Percentiles rank a stretch among this genome's conserved stretches.
Conservation (phyloP, 164 flowering plant genomes). For the Vitis amurensis region DNA sequence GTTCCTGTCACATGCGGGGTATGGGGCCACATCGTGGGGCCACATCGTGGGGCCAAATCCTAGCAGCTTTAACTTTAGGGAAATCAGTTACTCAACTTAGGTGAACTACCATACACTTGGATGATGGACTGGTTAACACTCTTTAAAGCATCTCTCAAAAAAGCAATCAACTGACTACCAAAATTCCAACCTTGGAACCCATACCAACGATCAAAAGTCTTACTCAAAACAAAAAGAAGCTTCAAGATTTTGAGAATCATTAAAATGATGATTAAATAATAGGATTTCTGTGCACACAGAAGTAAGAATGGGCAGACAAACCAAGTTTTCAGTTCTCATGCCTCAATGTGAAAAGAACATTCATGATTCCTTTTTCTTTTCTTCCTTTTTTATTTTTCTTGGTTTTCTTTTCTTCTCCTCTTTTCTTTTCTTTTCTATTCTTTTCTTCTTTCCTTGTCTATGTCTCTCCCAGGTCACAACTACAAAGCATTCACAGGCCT, state of each 20-base stretch:
- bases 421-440: too few species aligned
- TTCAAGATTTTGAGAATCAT: neutral
- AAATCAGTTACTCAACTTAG: too few species aligned
- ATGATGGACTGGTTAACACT: too few species aligned
- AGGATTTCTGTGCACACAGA: too few species aligned
- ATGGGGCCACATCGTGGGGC: too few species aligned
- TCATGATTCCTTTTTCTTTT: neutral
- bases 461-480: neutral
- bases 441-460: too few species aligned
- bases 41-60: too few species aligned
- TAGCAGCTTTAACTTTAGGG: too few species aligned
- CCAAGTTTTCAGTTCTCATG: neutral
- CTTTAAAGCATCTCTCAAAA: neutral
- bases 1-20: too few species aligned
- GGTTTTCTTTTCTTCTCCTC: too few species aligned
- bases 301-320: neutral
- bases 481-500: too few species aligned
- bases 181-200: neutral
- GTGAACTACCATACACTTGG: too few species aligned
- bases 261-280: neutral
- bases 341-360: neutral
- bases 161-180: neutral
- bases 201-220: neutral
- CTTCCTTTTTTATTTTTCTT: neutral
- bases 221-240: neutral